A percentile compares a stretch with the other conserved stretches of the same genome.
Evolutionary conservation across 148 eudicot genomes (phyloP).

Genomic region (Chenopodium formosanum): DNA sequence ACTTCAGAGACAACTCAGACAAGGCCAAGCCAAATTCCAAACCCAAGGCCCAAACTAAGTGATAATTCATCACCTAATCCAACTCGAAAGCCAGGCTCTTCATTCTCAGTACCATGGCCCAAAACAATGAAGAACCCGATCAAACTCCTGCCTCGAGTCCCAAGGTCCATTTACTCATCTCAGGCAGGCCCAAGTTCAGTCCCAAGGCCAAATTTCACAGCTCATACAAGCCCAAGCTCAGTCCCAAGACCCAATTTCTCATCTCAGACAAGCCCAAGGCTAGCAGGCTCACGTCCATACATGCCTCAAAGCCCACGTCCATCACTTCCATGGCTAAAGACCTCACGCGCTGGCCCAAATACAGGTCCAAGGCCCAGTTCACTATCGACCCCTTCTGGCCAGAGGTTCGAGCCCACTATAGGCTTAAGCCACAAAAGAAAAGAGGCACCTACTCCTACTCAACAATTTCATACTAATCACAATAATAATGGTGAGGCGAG

Average conservation of each 20-base stretch:
- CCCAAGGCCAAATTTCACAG: neutral
- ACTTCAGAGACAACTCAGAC: conserved; percentile 4
- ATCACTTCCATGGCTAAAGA: neutral
- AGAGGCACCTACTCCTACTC: conserved; percentile 10
- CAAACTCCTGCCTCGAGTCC: too few relatives aligned
- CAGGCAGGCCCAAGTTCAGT: neutral
- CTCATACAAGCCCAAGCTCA: neutral
- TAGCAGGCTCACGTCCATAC: neutral
- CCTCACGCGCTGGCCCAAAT: neutral
- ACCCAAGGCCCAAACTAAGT: too few relatives aligned
- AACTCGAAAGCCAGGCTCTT: too few relatives aligned
- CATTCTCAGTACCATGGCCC: too few relatives aligned
- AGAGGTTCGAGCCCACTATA: neutral
- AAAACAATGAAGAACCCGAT: too few relatives aligned
- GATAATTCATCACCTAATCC: too few relatives aligned
- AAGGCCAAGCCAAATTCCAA: neutral
- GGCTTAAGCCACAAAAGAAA: conserved; percentile 22
- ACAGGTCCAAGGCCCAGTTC: neutral
- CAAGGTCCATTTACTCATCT: neutral
- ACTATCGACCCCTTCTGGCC: neutral
- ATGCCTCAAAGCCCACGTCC: conserved; percentile 1
- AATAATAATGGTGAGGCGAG: neutral
- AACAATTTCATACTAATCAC: neutral
- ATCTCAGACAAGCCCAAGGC: neutral
- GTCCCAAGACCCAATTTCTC: neutral